phyloP scores from a whole-genome alignment of 805 yeast genomes.

The Alloascoidea hylecoeti region DNA sequence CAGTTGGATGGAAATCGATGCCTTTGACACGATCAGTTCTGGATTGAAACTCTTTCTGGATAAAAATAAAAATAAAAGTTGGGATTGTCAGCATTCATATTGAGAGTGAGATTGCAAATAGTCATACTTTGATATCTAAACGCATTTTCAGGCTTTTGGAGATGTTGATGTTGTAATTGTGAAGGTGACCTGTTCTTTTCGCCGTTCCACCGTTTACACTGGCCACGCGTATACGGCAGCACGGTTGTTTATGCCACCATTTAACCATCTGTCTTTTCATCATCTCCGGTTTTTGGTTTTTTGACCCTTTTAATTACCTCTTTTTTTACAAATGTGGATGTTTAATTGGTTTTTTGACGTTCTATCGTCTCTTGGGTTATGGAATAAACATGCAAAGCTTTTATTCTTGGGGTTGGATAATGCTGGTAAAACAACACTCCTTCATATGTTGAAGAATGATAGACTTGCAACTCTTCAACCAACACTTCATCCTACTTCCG shows the following conservation, averaged over 20 bases:
- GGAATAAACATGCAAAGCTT: conserved; percentile 94
- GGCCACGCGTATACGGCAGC: too few species aligned
- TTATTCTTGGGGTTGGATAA: conserved; percentile 93
- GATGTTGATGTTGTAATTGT: conserved; percentile 2
- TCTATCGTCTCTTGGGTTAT: conserved; percentile 63
- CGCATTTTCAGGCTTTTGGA: conserved; percentile 21
- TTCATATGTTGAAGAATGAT: conserved; percentile 84
- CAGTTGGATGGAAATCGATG: conserved; percentile 94
- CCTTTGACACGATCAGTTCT: conserved; percentile 97
- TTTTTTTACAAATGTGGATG: conserved; percentile 27
- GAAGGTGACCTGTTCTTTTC: conserved; percentile 4
- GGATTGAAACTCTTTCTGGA: conserved; percentile 68
- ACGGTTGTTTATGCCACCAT: too few species aligned
- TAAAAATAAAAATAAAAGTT: conserved; percentile 22
- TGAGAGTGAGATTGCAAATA: conserved; percentile 2
- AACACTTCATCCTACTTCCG: conserved; percentile 95
- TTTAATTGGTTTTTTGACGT: conserved; percentile 51
- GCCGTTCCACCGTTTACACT: too few species aligned
- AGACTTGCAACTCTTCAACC: conserved; percentile 97
- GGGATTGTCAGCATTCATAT: not conserved
- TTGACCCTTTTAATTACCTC: too few species aligned
- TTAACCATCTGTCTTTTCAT: too few species aligned
- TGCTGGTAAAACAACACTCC: conserved; percentile 90
- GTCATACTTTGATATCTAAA: conserved; percentile 31
- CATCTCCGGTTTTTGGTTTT: conserved; percentile 1